Percentiles rank a stretch among this genome's conserved stretches.
Evolutionary conservation across 768 basidiomycete genomes (phyloP).

Genomic region (Cystofilobasidium ferigula): DNA sequence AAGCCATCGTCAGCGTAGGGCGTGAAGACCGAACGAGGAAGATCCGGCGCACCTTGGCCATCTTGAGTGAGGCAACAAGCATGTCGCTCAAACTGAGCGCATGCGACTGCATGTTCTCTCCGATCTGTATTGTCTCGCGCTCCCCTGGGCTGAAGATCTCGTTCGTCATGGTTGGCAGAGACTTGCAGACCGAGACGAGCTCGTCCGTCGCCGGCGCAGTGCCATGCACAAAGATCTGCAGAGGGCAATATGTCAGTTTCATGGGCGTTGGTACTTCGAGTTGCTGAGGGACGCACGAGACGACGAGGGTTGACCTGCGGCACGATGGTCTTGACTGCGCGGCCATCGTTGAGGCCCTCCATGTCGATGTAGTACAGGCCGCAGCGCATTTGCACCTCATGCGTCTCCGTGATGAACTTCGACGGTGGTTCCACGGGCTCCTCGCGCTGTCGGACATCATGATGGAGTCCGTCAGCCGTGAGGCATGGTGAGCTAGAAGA

Average conservation of each 20-base stretch:
- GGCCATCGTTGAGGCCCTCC: conserved; percentile 92
- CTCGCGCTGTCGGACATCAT: conserved; percentile 45
- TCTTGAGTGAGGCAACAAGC: conserved; percentile 61
- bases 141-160: conserved; percentile 71
- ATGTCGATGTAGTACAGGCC: conserved; percentile 84
- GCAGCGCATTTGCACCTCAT: conserved; percentile 72
- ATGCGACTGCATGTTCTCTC: conserved; percentile 89
- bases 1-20: neutral
- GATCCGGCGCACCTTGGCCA: conserved; percentile 62
- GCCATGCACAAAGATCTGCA: conserved; percentile 80
- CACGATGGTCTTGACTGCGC: conserved; percentile 90
- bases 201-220: conserved; percentile 53
- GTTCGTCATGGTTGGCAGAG: conserved; percentile 79
- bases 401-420: conserved; percentile 67
- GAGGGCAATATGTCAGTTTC: neutral
- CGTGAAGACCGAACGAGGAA: neutral
- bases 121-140: conserved; percentile 76
- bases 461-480: neutral
- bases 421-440: conserved; percentile 73
- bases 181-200: conserved; percentile 67
- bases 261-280: neutral
- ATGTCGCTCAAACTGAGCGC: conserved; percentile 88
- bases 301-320: conserved; percentile 93
- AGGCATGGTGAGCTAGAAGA: neutral
- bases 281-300: conserved; percentile 50